Conservation (phyloP, 495 filamentous ascomycete species). For the Massariosphaeria phaeospora region DNA sequence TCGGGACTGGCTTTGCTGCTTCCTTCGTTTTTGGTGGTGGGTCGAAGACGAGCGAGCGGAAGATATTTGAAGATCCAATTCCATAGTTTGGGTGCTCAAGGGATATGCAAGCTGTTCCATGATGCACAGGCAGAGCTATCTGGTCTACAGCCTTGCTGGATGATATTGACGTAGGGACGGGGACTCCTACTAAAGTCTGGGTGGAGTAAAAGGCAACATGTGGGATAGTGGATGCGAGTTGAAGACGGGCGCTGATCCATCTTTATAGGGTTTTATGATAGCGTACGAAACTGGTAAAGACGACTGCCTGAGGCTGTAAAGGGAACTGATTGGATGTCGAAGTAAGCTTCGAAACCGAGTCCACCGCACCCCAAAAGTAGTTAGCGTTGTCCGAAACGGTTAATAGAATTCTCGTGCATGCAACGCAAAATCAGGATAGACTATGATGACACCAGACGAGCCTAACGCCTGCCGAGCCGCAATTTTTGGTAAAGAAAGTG, state of each 20-base stretch:
- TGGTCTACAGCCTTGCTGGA: too few relatives aligned
- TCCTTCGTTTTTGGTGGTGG: background rate
- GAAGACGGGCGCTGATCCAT: background rate
- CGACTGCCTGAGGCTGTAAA: conserved; percentile 14
- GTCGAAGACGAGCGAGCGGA: background rate
- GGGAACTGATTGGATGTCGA: conserved; percentile 6
- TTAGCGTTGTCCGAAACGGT: too few relatives aligned
- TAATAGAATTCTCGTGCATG: too few relatives aligned
- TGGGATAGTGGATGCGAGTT: background rate
- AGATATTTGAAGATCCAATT: background rate
- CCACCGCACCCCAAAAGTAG: background rate
- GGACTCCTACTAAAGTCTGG: background rate
- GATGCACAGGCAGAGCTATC: too few relatives aligned
- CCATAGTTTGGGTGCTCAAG: background rate
- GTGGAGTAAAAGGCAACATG: background rate
- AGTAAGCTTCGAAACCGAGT: background rate
- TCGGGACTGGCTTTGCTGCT: background rate
- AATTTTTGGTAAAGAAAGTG: too few relatives aligned
- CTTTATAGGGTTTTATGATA: background rate
- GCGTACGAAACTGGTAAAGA: background rate
- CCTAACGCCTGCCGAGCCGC: too few relatives aligned
- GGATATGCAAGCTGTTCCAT: too few relatives aligned
- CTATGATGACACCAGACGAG: too few relatives aligned
- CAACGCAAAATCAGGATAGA: too few relatives aligned
- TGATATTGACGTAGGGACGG: too few relatives aligned